A percentile compares a stretch with the other conserved stretches of the same genome.
These are phyloP conservation scores for Kodamaea hsintzibuensis DNA, from an alignment of 805 yeast species.

Conservation along the genomic window DNA sequence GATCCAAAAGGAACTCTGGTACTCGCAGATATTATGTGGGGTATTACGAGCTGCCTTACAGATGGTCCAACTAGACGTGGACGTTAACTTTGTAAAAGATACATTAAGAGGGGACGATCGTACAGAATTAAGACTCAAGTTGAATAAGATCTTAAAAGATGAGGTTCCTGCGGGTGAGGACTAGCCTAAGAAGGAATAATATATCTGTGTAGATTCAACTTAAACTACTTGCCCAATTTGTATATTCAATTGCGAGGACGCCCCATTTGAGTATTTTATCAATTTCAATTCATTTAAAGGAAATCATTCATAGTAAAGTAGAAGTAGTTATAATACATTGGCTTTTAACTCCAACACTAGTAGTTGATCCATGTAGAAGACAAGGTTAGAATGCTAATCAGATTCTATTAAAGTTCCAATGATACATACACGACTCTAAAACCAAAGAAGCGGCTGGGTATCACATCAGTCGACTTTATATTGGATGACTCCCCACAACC, in stretches of 20 bases:
- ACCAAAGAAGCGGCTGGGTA: too few relatives aligned
- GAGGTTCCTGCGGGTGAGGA: slow-evolving; percentile 98
- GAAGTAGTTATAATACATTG: too few relatives aligned
- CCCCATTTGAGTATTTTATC: too few relatives aligned
- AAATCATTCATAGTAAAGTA: too few relatives aligned
- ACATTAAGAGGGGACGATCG: slow-evolving; percentile 75
- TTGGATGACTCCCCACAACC: not conserved
- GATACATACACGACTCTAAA: too few relatives aligned
- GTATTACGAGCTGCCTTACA: slow-evolving; percentile 88
- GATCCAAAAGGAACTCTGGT: slow-evolving; percentile 79
- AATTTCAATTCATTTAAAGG: too few relatives aligned
- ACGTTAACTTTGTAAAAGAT: slow-evolving; percentile 77
- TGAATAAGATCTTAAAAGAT: slow-evolving; percentile 76
- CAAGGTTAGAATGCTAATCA: too few relatives aligned
- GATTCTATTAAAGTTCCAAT: too few relatives aligned
- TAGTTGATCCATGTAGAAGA: too few relatives aligned
- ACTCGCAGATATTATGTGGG: slow-evolving; percentile 86
- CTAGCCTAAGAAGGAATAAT: slow-evolving; percentile 20
- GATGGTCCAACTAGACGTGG: slow-evolving; percentile 94
- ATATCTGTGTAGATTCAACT: not conserved
- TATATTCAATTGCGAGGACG: too few relatives aligned
- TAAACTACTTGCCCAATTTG: not conserved
- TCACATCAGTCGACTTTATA: too few relatives aligned
- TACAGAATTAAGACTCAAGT: slow-evolving; percentile 76
- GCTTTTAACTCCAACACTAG: too few relatives aligned